Evolutionary conservation across 164 flowering plant species (phyloP).

Genomic region (Sedum album): DNA sequence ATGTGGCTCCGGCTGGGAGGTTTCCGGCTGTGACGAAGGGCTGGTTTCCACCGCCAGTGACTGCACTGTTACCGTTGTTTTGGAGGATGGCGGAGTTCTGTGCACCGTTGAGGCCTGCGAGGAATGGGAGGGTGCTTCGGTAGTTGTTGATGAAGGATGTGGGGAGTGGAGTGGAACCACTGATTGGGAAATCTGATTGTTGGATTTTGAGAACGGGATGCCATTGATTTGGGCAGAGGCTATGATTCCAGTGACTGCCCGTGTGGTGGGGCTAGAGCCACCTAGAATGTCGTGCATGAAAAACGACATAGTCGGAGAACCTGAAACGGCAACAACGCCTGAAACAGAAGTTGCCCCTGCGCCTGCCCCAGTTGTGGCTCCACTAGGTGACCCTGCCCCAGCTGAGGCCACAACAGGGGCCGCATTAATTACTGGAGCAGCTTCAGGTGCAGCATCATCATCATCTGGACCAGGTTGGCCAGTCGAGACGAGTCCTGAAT

Average conservation of each 20-base stretch:
- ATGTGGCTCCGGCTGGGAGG: conserved; percentile 42
- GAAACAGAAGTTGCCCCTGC: conserved; percentile 14
- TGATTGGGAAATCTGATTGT: conserved; percentile 47
- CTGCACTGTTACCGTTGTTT: conserved; percentile 31
- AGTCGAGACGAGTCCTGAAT: not conserved
- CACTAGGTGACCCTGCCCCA: not conserved
- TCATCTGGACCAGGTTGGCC: not conserved
- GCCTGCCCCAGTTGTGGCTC: conserved; percentile 9
- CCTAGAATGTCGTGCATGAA: conserved; percentile 76
- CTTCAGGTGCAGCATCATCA: not conserved
- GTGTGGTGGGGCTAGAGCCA: conserved; percentile 52
- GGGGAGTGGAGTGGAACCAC: conserved; percentile 42
- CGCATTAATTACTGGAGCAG: not conserved
- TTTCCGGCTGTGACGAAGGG: conserved; percentile 63
- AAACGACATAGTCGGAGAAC: conserved; percentile 34
- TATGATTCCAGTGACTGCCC: conserved; percentile 58
- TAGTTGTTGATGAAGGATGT: conserved; percentile 24
- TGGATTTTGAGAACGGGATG: conserved; percentile 58
- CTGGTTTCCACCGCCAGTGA: conserved; percentile 25
- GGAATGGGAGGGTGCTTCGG: conserved; percentile 31
- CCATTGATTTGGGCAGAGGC: conserved; percentile 35
- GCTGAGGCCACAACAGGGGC: not conserved
- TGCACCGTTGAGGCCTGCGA: conserved; percentile 34
- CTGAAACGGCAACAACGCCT: conserved; percentile 12
- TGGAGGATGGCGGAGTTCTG: conserved; percentile 28